Conservation (phyloP, 352 stramenopile genomes). For the Thraustotheca clavata region DNA sequence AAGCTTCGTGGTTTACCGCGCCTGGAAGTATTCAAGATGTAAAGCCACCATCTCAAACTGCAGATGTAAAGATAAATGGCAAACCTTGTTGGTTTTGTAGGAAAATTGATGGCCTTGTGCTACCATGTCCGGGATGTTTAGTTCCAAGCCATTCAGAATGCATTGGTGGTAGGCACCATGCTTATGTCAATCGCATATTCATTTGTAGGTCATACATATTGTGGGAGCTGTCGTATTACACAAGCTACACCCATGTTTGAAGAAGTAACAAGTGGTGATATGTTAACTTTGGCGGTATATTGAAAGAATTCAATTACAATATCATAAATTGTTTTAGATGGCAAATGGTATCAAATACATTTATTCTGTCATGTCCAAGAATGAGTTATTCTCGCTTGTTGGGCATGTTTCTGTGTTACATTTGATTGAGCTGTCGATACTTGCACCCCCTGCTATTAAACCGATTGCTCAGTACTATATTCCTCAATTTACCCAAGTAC, state of each 20-base stretch:
- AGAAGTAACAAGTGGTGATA: neutral
- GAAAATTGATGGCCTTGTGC: conserved; percentile 2
- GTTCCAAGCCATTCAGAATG: conserved; percentile 9
- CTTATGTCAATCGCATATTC: neutral
- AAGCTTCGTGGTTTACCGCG: too few species aligned
- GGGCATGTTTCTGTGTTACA: conserved; percentile 11
- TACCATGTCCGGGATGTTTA: conserved; percentile 16
- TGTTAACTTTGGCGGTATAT: neutral
- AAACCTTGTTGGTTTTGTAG: conserved; percentile 10
- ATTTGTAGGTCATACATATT: conserved; percentile 8
- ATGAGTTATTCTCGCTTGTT: conserved; percentile 5
- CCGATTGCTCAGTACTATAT: neutral
- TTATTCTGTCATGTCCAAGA: conserved; percentile 6
- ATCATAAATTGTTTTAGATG: conserved; percentile 1
- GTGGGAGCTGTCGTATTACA: conserved; percentile 15
- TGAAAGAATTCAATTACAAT: neutral
- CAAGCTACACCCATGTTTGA: neutral
- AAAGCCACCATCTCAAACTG: neutral
- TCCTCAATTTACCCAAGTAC: conserved; percentile 12
- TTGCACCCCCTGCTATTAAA: neutral
- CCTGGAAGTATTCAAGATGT: too few species aligned
- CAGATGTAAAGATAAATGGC: neutral
- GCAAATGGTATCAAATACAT: neutral
- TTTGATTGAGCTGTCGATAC: conserved; percentile 1
- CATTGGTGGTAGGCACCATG: conserved; percentile 4